Percentiles rank a stretch among this genome's conserved stretches.
Conservation (phyloP, 2,329 filamentous ascomycete genomes). For the Colletotrichum zoysiae region DNA sequence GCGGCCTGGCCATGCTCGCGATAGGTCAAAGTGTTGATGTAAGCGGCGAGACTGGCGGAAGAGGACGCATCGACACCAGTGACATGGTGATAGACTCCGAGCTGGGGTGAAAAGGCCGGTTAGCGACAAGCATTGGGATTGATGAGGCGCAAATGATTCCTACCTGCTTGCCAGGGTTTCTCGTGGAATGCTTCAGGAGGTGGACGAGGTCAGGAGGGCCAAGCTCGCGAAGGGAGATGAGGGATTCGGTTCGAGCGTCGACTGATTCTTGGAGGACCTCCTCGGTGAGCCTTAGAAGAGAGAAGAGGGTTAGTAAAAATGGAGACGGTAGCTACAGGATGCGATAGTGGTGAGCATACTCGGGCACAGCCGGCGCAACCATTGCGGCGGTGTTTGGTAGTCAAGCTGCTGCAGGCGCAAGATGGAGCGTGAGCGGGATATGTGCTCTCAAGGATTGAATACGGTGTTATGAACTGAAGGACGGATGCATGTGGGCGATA, state of each 20-base stretch:
- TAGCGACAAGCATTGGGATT: constrained; percentile 32
- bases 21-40: constrained; percentile 98
- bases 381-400: constrained; percentile 59
- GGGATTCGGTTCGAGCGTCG: constrained; percentile 90
- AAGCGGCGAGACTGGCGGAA: constrained; percentile 94
- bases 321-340: constrained; percentile 31
- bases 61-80: constrained; percentile 97
- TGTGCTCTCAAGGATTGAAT: constrained; percentile 12
- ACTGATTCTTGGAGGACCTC: constrained; percentile 92
- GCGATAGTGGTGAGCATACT: constrained; percentile 64
- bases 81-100: constrained; percentile 97
- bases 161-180: constrained; percentile 70
- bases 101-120: constrained; percentile 60
- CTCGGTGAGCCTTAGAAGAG: constrained; percentile 84
- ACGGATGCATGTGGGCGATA: constrained; percentile 25
- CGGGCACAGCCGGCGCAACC: constrained; percentile 81
- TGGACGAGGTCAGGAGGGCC: constrained; percentile 97
- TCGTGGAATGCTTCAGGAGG: constrained; percentile 80
- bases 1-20: constrained; percentile 81
- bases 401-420: constrained; percentile 25
- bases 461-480: constrained; percentile 28
- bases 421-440: constrained; percentile 3
- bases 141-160: constrained; percentile 10
- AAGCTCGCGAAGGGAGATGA: constrained; percentile 88
- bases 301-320: constrained; percentile 39